Evolutionary conservation across 768 basidiomycete genomes (phyloP).

Genomic region (Pleurotus cornucopiae): DNA sequence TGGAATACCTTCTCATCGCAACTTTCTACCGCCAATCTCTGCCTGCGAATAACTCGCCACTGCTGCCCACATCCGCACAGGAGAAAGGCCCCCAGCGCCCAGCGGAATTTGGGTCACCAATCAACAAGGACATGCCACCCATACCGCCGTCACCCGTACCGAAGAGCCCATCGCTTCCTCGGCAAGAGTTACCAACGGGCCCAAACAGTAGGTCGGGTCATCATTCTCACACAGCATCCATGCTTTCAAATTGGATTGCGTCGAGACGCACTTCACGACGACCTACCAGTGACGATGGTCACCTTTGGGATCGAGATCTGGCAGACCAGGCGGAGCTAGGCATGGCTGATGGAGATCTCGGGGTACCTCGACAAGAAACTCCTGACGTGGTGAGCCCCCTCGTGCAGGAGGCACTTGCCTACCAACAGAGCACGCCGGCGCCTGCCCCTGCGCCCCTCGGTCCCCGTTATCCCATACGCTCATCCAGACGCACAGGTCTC

Average conservation of each 20-base stretch:
- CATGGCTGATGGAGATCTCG: slow-evolving; percentile 10
- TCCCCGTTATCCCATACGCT: not conserved
- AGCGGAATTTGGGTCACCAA: not conserved
- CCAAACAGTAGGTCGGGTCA: not conserved
- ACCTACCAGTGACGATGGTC: slow-evolving; percentile 22
- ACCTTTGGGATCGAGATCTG: slow-evolving; percentile 26
- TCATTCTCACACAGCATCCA: slow-evolving; percentile 15
- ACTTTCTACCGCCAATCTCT: slow-evolving; percentile 27
- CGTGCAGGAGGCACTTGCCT: slow-evolving; percentile 6
- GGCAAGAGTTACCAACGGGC: not conserved
- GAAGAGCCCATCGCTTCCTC: not conserved
- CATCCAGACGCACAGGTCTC: not conserved
- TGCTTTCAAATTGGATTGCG: slow-evolving; percentile 37
- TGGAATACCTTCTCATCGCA: slow-evolving; percentile 52
- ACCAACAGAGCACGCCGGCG: slow-evolving; percentile 1
- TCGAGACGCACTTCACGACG: slow-evolving; percentile 23
- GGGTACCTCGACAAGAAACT: not conserved
- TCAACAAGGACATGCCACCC: slow-evolving; percentile 6
- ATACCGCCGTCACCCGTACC: not conserved
- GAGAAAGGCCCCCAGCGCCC: not conserved
- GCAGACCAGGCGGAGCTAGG: slow-evolving; percentile 27
- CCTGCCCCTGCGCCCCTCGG: slow-evolving; percentile 3
- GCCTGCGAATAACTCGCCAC: not conserved
- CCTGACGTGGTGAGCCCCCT: slow-evolving; percentile 4
- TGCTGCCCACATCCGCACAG: not conserved